These are phyloP conservation scores for Zelopaecilomyces penicillatus DNA, from an alignment of 2,329 filamentous ascomycete genomes.

Conservation along the genomic window DNA sequence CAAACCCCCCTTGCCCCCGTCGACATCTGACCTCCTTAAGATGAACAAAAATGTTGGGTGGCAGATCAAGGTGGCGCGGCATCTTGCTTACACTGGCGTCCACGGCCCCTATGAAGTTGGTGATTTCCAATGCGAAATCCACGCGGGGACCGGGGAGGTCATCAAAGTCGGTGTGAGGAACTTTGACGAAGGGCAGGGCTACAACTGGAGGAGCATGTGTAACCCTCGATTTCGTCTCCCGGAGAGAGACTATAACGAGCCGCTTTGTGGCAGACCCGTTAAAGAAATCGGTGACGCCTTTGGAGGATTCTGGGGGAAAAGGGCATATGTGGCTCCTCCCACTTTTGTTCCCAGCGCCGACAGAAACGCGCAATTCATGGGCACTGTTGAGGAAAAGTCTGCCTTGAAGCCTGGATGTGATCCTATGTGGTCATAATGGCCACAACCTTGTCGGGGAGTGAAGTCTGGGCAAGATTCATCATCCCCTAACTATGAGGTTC, in stretches of 20 bases:
- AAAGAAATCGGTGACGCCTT: slow-evolving; percentile 8
- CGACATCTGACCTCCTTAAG: slow-evolving; percentile 3
- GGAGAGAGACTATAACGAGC: slow-evolving; percentile 1
- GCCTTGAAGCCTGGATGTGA: not conserved
- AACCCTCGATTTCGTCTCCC: slow-evolving; percentile 2
- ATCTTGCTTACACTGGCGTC: slow-evolving; percentile 9
- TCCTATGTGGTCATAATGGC: not conserved
- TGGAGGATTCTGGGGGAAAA: not conserved
- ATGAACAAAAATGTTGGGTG: slow-evolving; percentile 5
- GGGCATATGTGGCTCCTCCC: not conserved
- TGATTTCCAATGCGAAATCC: slow-evolving; percentile 13
- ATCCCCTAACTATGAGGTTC: too few relatives aligned
- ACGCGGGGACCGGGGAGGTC: slow-evolving; percentile 6
- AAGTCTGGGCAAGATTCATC: too few relatives aligned
- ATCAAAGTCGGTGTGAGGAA: slow-evolving; percentile 10
- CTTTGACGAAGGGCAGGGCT: not conserved
- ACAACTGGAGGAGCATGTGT: slow-evolving; percentile 11
- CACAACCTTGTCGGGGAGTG: too few relatives aligned
- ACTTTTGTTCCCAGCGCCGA: not conserved
- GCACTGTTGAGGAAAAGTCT: not conserved
- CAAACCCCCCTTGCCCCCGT: slow-evolving; percentile 2
- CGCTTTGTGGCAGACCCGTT: slow-evolving; percentile 8
- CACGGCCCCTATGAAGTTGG: slow-evolving; percentile 16
- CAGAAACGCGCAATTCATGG: not conserved
- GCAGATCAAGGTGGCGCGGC: slow-evolving; percentile 12